A percentile compares a stretch with the other conserved stretches of the same genome.
Conservation (phyloP, 306 rosid species). For the Ochetophila trinervis region DNA sequence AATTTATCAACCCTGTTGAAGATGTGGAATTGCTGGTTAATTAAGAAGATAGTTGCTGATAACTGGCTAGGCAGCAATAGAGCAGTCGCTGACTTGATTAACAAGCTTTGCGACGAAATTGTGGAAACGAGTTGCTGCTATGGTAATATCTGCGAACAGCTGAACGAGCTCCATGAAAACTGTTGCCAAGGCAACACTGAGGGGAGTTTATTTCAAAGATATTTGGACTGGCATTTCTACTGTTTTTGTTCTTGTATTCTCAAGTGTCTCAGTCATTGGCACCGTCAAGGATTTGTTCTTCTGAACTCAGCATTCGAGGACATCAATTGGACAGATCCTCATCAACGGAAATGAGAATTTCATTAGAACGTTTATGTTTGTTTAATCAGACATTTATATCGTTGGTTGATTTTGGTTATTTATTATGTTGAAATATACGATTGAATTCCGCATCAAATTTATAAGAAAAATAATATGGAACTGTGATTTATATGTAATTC, state of each 20-base stretch:
- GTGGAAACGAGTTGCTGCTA: conserved; percentile 32
- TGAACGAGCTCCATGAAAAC: conserved; percentile 38
- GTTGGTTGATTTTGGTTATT: too few relatives aligned
- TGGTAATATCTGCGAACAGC: background rate
- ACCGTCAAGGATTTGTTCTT: too few relatives aligned
- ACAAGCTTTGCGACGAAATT: conserved; percentile 37
- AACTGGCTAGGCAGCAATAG: conserved; percentile 47
- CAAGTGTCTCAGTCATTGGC: background rate
- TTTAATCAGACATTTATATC: too few relatives aligned
- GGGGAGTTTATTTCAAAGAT: conserved; percentile 50
- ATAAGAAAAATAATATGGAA: too few relatives aligned
- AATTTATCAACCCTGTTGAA: conserved; percentile 36
- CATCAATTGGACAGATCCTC: too few relatives aligned
- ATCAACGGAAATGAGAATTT: too few relatives aligned
- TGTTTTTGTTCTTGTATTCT: conserved; percentile 25
- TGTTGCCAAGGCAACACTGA: conserved; percentile 37
- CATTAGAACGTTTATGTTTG: too few relatives aligned
- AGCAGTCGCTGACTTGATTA: conserved; percentile 40
- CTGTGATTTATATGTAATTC: too few relatives aligned
- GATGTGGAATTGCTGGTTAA: conserved; percentile 56
- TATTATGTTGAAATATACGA: too few relatives aligned
- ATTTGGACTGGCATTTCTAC: conserved; percentile 65
- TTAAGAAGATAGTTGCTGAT: conserved; percentile 36
- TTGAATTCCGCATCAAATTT: too few relatives aligned
- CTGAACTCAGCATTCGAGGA: too few relatives aligned